Evolutionary conservation across 176 grass and related monocot species (phyloP).

Genomic region (Carex littledalei): DNA sequence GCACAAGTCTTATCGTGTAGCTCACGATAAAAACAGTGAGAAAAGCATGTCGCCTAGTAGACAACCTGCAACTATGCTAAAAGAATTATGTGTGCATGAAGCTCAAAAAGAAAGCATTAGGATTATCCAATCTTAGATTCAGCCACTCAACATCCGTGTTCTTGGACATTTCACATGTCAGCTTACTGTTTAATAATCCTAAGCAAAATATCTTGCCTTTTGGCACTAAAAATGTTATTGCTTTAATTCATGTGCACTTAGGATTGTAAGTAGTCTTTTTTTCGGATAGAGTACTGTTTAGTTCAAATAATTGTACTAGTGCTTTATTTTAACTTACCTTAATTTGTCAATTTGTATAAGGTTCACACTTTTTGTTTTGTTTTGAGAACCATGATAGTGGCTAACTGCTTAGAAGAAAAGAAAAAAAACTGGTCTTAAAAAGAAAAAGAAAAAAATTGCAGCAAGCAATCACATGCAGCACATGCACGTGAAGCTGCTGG

Average conservation of each 20-base stretch:
- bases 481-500: no score
- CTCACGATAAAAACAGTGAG: conserved; percentile 6
- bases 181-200: neutral
- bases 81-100: neutral
- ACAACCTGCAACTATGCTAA: conserved; percentile 4
- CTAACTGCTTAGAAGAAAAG: no score
- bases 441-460: no score
- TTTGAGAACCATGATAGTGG: no score
- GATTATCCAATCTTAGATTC: neutral
- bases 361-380: no score
- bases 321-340: no score
- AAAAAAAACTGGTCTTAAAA: no score
- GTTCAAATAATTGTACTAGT: no score
- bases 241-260: neutral
- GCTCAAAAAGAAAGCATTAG: neutral
- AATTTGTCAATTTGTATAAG: no score
- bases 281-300: no score
- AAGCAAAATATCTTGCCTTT: neutral
- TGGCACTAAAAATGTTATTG: neutral
- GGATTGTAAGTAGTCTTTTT: neutral
- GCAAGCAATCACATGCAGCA: no score
- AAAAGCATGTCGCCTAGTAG: neutral
- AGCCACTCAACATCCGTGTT: neutral
- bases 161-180: neutral
- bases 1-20: conserved; percentile 2